phyloP scores from a whole-genome alignment of 129 eudicot species.

The Artemisia annua region DNA sequence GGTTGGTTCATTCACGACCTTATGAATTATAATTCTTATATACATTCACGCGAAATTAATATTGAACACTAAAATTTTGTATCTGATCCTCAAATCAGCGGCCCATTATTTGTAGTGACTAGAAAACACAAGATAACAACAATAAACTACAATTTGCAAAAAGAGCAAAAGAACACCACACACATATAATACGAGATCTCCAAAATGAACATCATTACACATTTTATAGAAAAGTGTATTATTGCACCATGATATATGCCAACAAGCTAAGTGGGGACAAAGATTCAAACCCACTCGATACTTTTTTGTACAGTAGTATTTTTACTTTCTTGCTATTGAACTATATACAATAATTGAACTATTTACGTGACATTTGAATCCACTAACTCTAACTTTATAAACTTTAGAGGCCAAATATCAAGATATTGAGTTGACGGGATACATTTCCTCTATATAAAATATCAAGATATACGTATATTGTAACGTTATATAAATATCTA shows the following conservation, averaged over 20 bases:
- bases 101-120: not conserved
- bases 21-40: too few relatives aligned
- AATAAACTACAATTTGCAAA: not conserved
- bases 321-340: conserved; percentile 1
- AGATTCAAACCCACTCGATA: not conserved
- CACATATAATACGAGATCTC: not conserved
- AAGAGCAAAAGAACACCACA: not conserved
- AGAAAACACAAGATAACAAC: not conserved
- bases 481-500: too few relatives aligned
- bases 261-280: not conserved
- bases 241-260: not conserved
- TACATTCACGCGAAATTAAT: too few relatives aligned
- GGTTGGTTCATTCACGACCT: too few relatives aligned
- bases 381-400: not conserved
- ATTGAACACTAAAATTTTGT: too few relatives aligned
- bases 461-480: too few relatives aligned
- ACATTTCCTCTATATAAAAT: too few relatives aligned
- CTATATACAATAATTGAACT: conserved; percentile 2
- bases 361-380: too few relatives aligned
- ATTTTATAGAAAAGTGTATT: not conserved
- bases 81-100: too few relatives aligned
- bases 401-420: conserved; percentile 9
- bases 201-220: not conserved
- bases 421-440: not conserved
- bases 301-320: conserved; percentile 4